A percentile compares a stretch with the other conserved stretches of the same genome.
Conservation (phyloP, 2,329 filamentous ascomycete genomes). For the Thielaviopsis punctulata region DNA sequence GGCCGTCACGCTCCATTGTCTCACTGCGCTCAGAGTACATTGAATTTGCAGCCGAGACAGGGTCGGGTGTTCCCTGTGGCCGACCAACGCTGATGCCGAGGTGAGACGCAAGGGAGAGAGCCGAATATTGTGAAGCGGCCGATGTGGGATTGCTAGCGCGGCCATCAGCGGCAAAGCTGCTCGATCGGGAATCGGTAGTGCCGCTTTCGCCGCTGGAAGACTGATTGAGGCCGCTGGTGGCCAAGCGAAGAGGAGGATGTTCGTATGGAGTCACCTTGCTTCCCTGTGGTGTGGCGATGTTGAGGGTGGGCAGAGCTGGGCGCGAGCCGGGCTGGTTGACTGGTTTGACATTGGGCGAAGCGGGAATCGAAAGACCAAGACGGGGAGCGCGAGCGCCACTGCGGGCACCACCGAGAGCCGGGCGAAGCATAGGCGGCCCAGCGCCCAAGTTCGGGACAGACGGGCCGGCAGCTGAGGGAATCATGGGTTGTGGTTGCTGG, state of each 20-base stretch:
- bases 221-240: slow-evolving; percentile 31
- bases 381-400: slow-evolving; percentile 51
- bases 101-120: slow-evolving; percentile 61
- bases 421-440: slow-evolving; percentile 64
- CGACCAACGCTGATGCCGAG: slow-evolving; percentile 50
- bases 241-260: slow-evolving; percentile 24
- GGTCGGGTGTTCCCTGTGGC: slow-evolving; percentile 58
- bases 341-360: slow-evolving; percentile 67
- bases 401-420: slow-evolving; percentile 58
- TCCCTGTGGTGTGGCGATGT: slow-evolving; percentile 78
- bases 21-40: slow-evolving; percentile 70
- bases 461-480: slow-evolving; percentile 14
- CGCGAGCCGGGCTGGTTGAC: slow-evolving; percentile 32
- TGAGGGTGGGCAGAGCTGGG: slow-evolving; percentile 57
- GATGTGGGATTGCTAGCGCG: slow-evolving; percentile 67
- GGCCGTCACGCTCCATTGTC: slow-evolving; percentile 44
- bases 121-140: slow-evolving; percentile 74
- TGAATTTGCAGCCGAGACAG: slow-evolving; percentile 73
- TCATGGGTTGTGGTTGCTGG: slow-evolving; percentile 12
- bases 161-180: slow-evolving; percentile 67
- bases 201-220: slow-evolving; percentile 66
- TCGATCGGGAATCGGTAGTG: slow-evolving; percentile 61
- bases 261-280: slow-evolving; percentile 57
- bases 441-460: slow-evolving; percentile 48
- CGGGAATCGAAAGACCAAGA: slow-evolving; percentile 77